A percentile compares a stretch with the other conserved stretches of the same genome.
phyloP scores from a whole-genome alignment of 2,329 filamentous ascomycete species.

The Calonectria pauciramosa region DNA sequence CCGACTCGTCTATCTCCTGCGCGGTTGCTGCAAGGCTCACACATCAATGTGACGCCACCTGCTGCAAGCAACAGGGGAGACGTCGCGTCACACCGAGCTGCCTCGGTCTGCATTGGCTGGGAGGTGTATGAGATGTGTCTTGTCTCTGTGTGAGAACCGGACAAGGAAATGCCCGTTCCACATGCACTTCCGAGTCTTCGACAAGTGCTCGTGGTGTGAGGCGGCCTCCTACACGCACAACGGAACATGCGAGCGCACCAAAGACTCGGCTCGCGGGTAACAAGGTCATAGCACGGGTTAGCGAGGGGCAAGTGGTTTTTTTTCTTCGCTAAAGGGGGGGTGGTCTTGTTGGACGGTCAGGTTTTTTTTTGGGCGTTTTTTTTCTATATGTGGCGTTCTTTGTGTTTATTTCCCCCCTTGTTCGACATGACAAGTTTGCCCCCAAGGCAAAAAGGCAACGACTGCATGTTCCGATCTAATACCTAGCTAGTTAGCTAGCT shows the following conservation, averaged over 20 bases:
- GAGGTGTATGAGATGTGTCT: slow-evolving; percentile 17
- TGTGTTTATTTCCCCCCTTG: slow-evolving; percentile 2
- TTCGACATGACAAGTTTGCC: background rate
- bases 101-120: slow-evolving; percentile 18
- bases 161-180: slow-evolving; percentile 18
- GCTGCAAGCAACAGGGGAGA: slow-evolving; percentile 21
- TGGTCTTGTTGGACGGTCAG: background rate
- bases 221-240: slow-evolving; percentile 5
- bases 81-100: slow-evolving; percentile 13
- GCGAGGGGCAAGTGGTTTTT: slow-evolving; percentile 30
- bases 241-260: slow-evolving; percentile 19
- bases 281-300: slow-evolving; percentile 21
- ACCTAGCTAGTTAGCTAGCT: background rate
- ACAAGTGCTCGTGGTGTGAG: slow-evolving; percentile 28
- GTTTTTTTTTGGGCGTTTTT: background rate
- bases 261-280: slow-evolving; percentile 21
- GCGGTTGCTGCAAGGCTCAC: slow-evolving; percentile 1
- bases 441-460: background rate
- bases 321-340: background rate
- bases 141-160: slow-evolving; percentile 19
- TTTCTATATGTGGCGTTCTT: slow-evolving; percentile 8
- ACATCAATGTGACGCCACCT: slow-evolving; percentile 20
- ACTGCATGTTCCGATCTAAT: background rate
- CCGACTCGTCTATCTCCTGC: slow-evolving; percentile 29
- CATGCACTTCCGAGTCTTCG: slow-evolving; percentile 23